Conservation (phyloP, 176 grass and related monocot species). For the Carex pumila region DNA sequence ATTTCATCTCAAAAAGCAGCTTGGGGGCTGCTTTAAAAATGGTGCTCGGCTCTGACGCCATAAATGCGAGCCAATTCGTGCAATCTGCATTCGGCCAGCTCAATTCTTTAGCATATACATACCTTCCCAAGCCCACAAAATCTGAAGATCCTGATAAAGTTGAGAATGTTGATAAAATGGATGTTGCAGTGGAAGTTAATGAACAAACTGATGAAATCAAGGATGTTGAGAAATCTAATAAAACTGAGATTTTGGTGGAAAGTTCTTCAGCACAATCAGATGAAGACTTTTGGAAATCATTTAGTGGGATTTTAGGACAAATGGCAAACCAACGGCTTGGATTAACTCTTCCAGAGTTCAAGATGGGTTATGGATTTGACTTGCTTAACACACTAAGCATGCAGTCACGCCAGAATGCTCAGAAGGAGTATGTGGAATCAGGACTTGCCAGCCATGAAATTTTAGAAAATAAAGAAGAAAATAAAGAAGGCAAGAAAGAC, state of each 20-base stretch:
- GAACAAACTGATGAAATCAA: not conserved
- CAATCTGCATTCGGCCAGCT: conserved; percentile 90
- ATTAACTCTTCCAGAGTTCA: conserved; percentile 84
- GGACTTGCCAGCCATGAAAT: conserved; percentile 56
- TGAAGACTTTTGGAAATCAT: conserved; percentile 81
- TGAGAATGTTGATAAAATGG: conserved; percentile 33
- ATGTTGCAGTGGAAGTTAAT: conserved; percentile 21
- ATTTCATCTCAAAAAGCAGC: conserved; percentile 66
- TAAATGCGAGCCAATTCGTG: conserved; percentile 88
- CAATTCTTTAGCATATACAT: conserved; percentile 48
- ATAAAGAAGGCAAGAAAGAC: conserved; percentile 24
- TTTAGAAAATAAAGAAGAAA: conserved; percentile 9
- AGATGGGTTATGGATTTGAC: conserved; percentile 65
- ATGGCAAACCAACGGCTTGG: conserved; percentile 62
- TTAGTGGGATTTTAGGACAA: conserved; percentile 53
- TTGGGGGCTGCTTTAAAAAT: conserved; percentile 62
- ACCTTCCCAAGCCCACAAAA: conserved; percentile 44
- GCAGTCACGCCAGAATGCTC: conserved; percentile 58
- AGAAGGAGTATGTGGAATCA: conserved; percentile 69
- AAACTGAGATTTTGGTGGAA: conserved; percentile 27
- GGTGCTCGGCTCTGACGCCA: conserved; percentile 73
- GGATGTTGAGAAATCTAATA: conserved; percentile 40
- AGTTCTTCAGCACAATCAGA: conserved; percentile 26
- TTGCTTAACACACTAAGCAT: conserved; percentile 51
- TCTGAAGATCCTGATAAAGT: conserved; percentile 37